Evolutionary conservation across 345 rosid species (phyloP).

Genomic region (Corchorus olitorius): DNA sequence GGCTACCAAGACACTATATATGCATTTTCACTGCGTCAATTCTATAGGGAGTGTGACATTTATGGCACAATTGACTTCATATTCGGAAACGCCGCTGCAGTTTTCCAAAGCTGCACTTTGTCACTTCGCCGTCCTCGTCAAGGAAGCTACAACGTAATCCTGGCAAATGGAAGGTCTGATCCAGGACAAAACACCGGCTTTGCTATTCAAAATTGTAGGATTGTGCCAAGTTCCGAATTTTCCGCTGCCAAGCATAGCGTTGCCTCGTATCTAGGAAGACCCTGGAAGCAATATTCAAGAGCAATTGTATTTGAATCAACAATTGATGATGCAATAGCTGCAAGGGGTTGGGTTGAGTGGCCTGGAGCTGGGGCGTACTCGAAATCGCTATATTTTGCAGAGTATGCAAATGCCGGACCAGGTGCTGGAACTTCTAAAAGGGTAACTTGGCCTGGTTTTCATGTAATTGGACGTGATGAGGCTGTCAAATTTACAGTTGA

Average conservation of each 20-base stretch:
- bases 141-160: slow-evolving; percentile 42
- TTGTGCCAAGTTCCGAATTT: slow-evolving; percentile 38
- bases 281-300: slow-evolving; percentile 79
- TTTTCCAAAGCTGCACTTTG: slow-evolving; percentile 69
- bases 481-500: slow-evolving; percentile 52
- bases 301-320: slow-evolving; percentile 64
- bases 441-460: slow-evolving; percentile 55
- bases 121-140: slow-evolving; percentile 44
- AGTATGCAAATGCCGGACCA: slow-evolving; percentile 49
- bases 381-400: slow-evolving; percentile 52
- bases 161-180: slow-evolving; percentile 65
- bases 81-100: slow-evolving; percentile 83
- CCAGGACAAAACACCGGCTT: slow-evolving; percentile 80
- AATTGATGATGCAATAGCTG: slow-evolving; percentile 48
- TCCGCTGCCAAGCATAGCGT: slow-evolving; percentile 34
- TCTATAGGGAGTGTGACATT: slow-evolving; percentile 81
- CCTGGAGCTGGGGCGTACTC: slow-evolving; percentile 36
- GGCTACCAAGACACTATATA: slow-evolving; percentile 87
- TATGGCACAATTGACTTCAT: slow-evolving; percentile 78
- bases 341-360: slow-evolving; percentile 81
- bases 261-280: slow-evolving; percentile 66
- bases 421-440: slow-evolving; percentile 46
- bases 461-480: slow-evolving; percentile 41
- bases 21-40: slow-evolving; percentile 69
- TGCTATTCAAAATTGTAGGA: slow-evolving; percentile 56